Base-by-base conservation (phyloP, 2,329 filamentous ascomycete genomes). In the Myriosclerotinia scirpicola region DNA sequence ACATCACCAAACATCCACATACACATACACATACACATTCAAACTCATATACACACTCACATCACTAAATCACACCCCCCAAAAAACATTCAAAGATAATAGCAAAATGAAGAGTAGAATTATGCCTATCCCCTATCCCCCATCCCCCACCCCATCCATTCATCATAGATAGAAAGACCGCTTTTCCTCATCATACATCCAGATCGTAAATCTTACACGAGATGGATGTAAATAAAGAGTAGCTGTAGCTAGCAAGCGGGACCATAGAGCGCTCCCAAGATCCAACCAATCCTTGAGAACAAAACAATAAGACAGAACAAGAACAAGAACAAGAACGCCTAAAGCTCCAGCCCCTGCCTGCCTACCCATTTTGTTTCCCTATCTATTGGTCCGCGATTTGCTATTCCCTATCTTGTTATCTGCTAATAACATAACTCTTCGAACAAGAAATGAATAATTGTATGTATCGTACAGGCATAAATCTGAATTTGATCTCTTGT, bases 361-460 rank as follows among this genome's bases (percentile, higher is more conserved):
- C 48, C 26, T 48, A 34, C 30, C 56, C 56, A 48, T 60, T 60
- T 60, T 60, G 14, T 17, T 48, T 48, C 48, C 56, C 56, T 48
- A 48, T 30, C 42, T 22, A 22, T 48, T 12, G 44, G 17, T 20
- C 44, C 44, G 17, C 44, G n/a, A 46, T 46, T 46, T 20, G 17
- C 20, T 46, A 46, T 46, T 22, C 26, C n/a, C n/a, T 52, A 52
- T 14, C 4, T 12, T 44, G 40, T 14, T 34, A 58, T 44, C 40
- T 58, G 54, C 40, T 58, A 58, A 9, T 3, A 34, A 34, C 30
- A 34, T 46, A 20, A 38, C n/a, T 38, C 46, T 15, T 36, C 2
- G 36, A 54, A 38, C 44, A 60, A 50, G 44, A 48, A 50, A 38
- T 34, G n/a, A 22, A 59, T 15, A 36, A 48, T 59, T 38, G 22